These are phyloP conservation scores for Pestalotiopsis sp. DNA, from an alignment of 2,329 filamentous ascomycete species.

Conservation along the genomic window DNA sequence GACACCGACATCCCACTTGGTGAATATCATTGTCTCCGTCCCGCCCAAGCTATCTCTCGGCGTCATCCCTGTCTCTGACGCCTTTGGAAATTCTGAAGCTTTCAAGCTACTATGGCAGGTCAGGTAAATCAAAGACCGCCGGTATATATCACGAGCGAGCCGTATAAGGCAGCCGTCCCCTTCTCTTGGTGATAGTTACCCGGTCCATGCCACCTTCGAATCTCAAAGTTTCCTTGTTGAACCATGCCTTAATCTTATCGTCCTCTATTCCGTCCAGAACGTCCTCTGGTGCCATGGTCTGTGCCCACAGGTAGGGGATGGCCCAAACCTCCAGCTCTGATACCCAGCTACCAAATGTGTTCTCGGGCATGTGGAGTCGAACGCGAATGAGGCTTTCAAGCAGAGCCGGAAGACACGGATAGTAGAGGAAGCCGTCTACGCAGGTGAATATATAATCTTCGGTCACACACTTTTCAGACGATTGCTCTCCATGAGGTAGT, in stretches of 20 bases:
- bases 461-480: background rate
- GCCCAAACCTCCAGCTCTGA: slow-evolving; percentile 7
- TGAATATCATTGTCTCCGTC: background rate
- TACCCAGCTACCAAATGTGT: background rate
- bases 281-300: slow-evolving; percentile 9
- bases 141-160: background rate
- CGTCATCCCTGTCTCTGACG: background rate
- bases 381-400: slow-evolving; percentile 10
- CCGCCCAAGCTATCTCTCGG: background rate
- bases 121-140: background rate
- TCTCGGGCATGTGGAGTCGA: slow-evolving; percentile 5
- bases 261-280: slow-evolving; percentile 5
- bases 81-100: background rate
- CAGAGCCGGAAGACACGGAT: slow-evolving; percentile 7
- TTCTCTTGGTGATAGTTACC: slow-evolving; percentile 7
- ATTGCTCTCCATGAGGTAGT: background rate
- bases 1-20: background rate
- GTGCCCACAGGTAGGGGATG: slow-evolving; percentile 2
- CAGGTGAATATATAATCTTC: background rate
- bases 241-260: slow-evolving; percentile 5
- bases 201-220: slow-evolving; percentile 10
- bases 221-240: slow-evolving; percentile 3
- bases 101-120: background rate
- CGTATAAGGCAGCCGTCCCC: too few relatives aligned
- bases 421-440: slow-evolving; percentile 9